phyloP scores from a whole-genome alignment of 331 rosid genomes.

The Prunus yedoensis region DNA sequence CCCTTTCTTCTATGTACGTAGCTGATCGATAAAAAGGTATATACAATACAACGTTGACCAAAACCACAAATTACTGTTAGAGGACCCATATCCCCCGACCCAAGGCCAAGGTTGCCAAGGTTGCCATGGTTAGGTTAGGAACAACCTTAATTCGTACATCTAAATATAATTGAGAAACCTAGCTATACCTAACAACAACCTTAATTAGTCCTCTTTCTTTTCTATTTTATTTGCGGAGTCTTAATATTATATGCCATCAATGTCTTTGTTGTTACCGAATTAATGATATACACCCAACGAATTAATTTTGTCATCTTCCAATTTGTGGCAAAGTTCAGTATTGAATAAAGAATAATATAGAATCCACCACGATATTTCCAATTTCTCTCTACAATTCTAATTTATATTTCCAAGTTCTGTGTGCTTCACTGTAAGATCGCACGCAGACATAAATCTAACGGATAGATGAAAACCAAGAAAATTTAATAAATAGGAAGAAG shows the following conservation, averaged over 20 bases:
- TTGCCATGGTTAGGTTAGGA: not conserved
- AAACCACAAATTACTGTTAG: not conserved
- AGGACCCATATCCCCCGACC: not conserved
- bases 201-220: no score
- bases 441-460: not conserved
- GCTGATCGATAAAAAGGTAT: no score
- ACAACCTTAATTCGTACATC: not conserved
- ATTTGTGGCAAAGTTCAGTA: not conserved
- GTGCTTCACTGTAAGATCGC: not conserved
- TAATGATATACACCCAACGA: not conserved
- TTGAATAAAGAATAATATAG: no score
- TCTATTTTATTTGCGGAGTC: no score
- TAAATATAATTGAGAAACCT: not conserved
- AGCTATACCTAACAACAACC: not conserved
- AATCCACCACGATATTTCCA: not conserved
- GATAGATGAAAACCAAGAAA: not conserved
- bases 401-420: no score
- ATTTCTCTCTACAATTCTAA: not conserved
- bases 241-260: not conserved
- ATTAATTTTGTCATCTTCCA: not conserved
- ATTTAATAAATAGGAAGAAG: not conserved
- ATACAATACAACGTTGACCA: not conserved
- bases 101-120: not conserved
- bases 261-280: not conserved
- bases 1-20: no score